Conservation (phyloP, 73 alveolate genomes). For the Stentor roeselii region DNA sequence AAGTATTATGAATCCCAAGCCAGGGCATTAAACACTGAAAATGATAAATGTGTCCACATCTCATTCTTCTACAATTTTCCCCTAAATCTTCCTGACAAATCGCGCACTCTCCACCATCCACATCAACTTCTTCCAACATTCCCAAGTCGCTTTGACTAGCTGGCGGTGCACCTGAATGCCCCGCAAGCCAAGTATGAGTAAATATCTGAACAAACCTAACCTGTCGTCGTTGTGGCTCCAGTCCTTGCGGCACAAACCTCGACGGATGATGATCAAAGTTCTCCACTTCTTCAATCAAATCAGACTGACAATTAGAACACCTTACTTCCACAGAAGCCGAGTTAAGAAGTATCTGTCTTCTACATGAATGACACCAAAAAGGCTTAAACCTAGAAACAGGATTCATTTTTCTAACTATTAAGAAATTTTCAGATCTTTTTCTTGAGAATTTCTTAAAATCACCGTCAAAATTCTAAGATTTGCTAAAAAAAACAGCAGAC, state of each 20-base stretch:
- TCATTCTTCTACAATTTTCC: constrained; percentile 37
- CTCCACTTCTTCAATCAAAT: constrained; percentile 39
- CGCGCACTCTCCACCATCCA: not conserved
- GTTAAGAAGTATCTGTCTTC: constrained; percentile 37
- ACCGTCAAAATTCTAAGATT: not conserved
- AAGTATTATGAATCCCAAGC: constrained; percentile 75
- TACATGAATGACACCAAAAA: constrained; percentile 72
- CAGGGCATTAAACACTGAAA: constrained; percentile 82
- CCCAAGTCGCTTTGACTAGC: not conserved
- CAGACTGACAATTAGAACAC: constrained; percentile 30
- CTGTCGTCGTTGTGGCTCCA: constrained; percentile 14
- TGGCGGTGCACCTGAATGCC: constrained; percentile 31
- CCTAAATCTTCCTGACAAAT: not conserved
- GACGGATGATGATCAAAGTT: constrained; percentile 34
- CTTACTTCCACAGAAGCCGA: not conserved
- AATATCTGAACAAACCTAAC: not conserved
- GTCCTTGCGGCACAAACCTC: constrained; percentile 39
- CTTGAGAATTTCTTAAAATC: not conserved
- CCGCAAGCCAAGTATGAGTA: not conserved
- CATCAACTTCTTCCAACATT: not conserved
- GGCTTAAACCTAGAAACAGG: not conserved
- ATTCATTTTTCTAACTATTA: too few species aligned
- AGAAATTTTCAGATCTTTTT: too few species aligned
- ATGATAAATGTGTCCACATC: constrained; percentile 90
- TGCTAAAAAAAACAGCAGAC: not conserved